Evolutionary conservation across 805 yeast species (phyloP), one percentile per base, ranked within the genome.

Genomic region (Metschnikowia continentalis): DNA sequence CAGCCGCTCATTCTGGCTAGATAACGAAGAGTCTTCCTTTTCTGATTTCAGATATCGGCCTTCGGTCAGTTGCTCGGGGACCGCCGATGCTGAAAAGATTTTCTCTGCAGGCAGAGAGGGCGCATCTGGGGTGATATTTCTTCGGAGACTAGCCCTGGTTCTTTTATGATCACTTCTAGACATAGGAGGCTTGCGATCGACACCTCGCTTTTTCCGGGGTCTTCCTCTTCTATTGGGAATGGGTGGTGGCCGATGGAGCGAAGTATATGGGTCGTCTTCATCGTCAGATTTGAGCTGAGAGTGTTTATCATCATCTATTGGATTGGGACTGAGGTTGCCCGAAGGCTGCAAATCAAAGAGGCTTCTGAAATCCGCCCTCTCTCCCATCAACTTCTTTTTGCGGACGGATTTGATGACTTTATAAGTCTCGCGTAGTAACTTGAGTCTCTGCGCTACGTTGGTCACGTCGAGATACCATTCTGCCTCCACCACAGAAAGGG

Each of bases 321-420:
- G 23, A 4, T 46, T 23, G 20, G 61, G 57, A 26, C 56, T 54
- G n/a, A 50, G 51, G 3, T 49, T 49, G 5, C 51, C 50, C 14
- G 55, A 45, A n/a, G 45, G 42, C 23, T 39, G 35, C 15, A 48
- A 45, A 10, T 55, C 60, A 33, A 49, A 47, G 13, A 47, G 42
- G 13, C 50, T 44, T 6, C 50, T 53, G 51, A 58, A 58, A 42
- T 58, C 61, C 17, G 54, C 61, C 19, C 54, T 48, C 14, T 52
- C 52, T 39, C 61, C 61, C 56, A 56, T 48, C 47, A 51, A 42
- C 33, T 56, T 54, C 35, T 56, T 54, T 35, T 56, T 58, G 48
- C 60, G 57, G 40, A 56, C 61, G 26, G 52, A 47, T 50, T 58
- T 59, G 36, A 58, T 47, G 48, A 58, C 60, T 36, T 54, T 56